Base-by-base conservation (phyloP, 2,329 filamentous ascomycete species). In the Penicillium sp. region DNA sequence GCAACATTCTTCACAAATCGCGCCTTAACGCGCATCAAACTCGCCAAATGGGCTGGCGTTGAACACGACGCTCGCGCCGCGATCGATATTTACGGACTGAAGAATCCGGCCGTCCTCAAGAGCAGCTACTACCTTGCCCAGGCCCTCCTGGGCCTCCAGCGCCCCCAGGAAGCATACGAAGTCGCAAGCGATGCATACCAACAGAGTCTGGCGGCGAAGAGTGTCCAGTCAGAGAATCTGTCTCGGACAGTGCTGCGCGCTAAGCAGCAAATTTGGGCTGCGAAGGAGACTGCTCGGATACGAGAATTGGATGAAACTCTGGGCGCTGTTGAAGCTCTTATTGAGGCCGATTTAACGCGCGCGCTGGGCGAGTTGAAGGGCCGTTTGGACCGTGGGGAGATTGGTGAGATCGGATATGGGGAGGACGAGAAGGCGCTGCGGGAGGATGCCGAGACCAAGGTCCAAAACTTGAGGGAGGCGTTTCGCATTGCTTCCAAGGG, bases 1-100 rank as follows among this genome's bases (percentile, higher is more conserved):
- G 82, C 87, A 1, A 77, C 86, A 27, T 80, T 95, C 42, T 96
- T 90, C 72, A 92, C 89, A 33, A 97, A 96, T 72, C 88, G 91
- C 46, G 88, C 90, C 43, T 87, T 95, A 72, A 84, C 87, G 3
- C 82, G 90, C 34, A 77, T 93, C 50, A 88, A 87, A 71, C 79
- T 95, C 18, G 73, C 79, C 52, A 77, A 82, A 60, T 95, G 86
- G 81, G 80, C 88, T 27, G 83, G 78, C 9, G 89, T 86, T 41
- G 84, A 93, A 55, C 75, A 82, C 52, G 91, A 96, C 70, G 92
- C 90, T 65, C 72, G 85, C 45, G 77, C 82, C 43, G 89, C 87
- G 56, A 84, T 96, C 41, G 78, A 82, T 51, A 77, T 95, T 5
- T 75, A 81, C 60, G 71, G 68, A 4, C 51, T 59, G 9, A 72